phyloP scores from a whole-genome alignment of 352 stramenopile genomes.

The Phytophthora pini region DNA sequence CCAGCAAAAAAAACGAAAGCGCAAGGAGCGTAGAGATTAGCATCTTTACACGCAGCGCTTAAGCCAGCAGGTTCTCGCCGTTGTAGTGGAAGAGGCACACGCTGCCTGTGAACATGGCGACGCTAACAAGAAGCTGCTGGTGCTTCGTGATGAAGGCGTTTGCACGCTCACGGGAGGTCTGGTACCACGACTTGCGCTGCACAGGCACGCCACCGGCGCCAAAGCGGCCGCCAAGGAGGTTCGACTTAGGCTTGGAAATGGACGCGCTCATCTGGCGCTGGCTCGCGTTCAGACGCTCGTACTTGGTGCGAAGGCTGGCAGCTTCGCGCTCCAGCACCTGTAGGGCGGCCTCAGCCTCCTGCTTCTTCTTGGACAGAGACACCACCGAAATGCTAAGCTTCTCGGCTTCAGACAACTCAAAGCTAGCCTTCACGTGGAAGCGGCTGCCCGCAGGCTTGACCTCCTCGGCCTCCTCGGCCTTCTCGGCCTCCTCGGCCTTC shows the following conservation, averaged over 20 bases:
- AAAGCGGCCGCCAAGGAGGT: conserved; percentile 62
- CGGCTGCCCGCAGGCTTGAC: conserved; percentile 44
- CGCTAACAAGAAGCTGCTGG: conserved; percentile 75
- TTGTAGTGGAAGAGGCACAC: conserved; percentile 83
- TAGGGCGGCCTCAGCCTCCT: conserved; percentile 74
- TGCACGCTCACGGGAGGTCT: conserved; percentile 70
- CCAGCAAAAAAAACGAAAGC: conserved; percentile 21
- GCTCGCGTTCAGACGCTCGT: conserved; percentile 81
- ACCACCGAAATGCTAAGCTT: conserved; percentile 77
- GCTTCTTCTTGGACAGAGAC: conserved; percentile 80
- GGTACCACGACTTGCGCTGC: conserved; percentile 68
- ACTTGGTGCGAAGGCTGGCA: conserved; percentile 78
- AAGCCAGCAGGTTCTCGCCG: conserved; percentile 80
- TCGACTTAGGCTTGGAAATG: conserved; percentile 70
- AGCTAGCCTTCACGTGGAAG: conserved; percentile 78
- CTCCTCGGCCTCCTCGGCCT: conserved; percentile 29
- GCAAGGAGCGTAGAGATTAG: conserved; percentile 23
- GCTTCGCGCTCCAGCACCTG: conserved; percentile 76
- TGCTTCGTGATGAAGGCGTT: conserved; percentile 74
- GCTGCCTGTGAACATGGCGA: conserved; percentile 80
- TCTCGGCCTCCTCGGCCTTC: conserved; percentile 23
- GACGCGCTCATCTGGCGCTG: conserved; percentile 66
- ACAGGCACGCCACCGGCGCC: conserved; percentile 36
- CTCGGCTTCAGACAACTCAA: conserved; percentile 79
- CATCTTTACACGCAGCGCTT: conserved; percentile 16